A percentile compares a stretch with the other conserved stretches of the same genome.
Evolutionary conservation across 1,284 basidiomycete genomes (phyloP).

Genomic region (Pascua sp.): DNA sequence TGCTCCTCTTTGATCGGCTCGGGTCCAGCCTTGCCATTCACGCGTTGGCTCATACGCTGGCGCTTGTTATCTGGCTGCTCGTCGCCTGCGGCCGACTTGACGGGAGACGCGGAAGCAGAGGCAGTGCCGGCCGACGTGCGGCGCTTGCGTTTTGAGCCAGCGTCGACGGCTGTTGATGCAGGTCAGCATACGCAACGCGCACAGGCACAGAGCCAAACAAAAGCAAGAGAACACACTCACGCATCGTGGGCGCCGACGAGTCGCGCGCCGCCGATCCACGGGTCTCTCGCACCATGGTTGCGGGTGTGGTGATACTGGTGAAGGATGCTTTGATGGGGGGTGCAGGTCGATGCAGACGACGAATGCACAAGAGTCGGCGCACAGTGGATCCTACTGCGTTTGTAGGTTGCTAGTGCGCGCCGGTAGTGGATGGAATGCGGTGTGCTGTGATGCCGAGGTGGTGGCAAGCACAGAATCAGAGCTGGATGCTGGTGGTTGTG

Average conservation of each 20-base stretch:
- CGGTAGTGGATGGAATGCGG: too few species aligned
- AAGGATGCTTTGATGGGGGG: too few species aligned
- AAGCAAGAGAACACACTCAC: not conserved
- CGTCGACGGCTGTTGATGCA: not conserved
- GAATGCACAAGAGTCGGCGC: too few species aligned
- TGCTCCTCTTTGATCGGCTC: constrained; percentile 2
- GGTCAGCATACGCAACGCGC: too few species aligned
- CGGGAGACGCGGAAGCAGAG: not conserved
- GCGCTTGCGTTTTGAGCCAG: constrained; percentile 25
- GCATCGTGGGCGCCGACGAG: not conserved
- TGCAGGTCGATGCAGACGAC: not conserved
- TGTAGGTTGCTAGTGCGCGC: too few species aligned
- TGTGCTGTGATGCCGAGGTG: too few species aligned
- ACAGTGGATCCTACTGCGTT: too few species aligned
- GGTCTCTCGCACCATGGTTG: constrained; percentile 10
- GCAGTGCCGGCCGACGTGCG: constrained; percentile 4
- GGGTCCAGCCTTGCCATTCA: constrained; percentile 6
- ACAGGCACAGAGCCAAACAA: too few species aligned
- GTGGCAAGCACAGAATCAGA: too few species aligned
- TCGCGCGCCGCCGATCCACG: constrained; percentile 13
- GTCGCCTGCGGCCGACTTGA: not conserved
- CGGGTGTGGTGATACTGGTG: too few species aligned
- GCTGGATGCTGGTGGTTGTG: not conserved
- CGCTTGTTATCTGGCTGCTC: constrained; percentile 16
- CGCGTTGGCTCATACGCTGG: constrained; percentile 1